Conservation (phyloP, 2,329 filamentous ascomycete species). For the Lojkania enalia region DNA sequence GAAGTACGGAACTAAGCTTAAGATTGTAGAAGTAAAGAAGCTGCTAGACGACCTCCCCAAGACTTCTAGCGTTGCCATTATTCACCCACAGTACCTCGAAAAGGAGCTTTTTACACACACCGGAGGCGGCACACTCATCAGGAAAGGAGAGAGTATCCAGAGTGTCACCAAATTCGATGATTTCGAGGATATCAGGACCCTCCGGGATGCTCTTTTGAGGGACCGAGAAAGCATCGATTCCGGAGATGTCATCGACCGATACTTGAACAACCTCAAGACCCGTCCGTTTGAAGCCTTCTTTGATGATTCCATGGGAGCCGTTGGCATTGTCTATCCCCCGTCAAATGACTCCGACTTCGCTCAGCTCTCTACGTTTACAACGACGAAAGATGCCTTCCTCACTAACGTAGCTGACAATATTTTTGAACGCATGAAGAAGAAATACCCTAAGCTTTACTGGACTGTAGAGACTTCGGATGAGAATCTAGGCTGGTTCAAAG, state of each 20-base stretch:
- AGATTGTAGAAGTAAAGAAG: constrained; percentile 98
- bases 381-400: constrained; percentile 92
- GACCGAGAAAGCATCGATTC: constrained; percentile 83
- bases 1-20: constrained; percentile 88
- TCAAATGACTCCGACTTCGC: constrained; percentile 68
- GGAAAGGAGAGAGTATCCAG: constrained; percentile 86
- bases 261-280: constrained; percentile 75
- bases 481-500: constrained; percentile 97
- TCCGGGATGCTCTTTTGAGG: constrained; percentile 81
- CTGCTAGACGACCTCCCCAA: constrained; percentile 85
- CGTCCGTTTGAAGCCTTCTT: constrained; percentile 91
- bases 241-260: constrained; percentile 81
- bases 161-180: constrained; percentile 71
- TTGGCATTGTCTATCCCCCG: constrained; percentile 84
- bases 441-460: constrained; percentile 89
- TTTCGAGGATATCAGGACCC: constrained; percentile 72
- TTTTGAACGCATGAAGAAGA: constrained; percentile 90
- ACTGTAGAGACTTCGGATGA: constrained; percentile 96
- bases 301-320: constrained; percentile 89
- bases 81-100: constrained; percentile 92
- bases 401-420: constrained; percentile 95
- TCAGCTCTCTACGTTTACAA: constrained; percentile 86
- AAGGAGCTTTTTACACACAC: constrained; percentile 97
- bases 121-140: constrained; percentile 89
- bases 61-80: constrained; percentile 94